Evolutionary conservation across 441 rosid species (phyloP).

Genomic region (Pelargonium citronellum): DNA sequence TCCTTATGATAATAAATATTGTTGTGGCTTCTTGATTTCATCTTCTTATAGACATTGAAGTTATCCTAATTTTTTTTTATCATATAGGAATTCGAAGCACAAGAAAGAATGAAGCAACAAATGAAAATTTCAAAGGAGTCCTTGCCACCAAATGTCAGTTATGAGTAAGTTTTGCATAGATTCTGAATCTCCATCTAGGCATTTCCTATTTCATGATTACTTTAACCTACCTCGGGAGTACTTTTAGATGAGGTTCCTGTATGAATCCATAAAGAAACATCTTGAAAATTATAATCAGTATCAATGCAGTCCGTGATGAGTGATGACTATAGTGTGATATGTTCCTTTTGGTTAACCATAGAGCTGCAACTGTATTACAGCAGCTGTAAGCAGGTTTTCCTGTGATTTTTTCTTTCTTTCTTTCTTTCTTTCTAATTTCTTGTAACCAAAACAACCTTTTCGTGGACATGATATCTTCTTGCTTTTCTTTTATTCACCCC

Average conservation of each 20-base stretch:
- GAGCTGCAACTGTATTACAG: too few relatives aligned
- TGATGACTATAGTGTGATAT: not conserved
- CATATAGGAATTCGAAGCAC: slow-evolving; percentile 67
- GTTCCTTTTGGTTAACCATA: too few relatives aligned
- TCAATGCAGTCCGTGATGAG: not conserved
- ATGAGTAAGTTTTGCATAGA: slow-evolving; percentile 45
- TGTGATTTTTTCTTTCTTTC: too few relatives aligned
- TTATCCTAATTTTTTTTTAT: slow-evolving; percentile 13
- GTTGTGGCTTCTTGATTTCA: not conserved
- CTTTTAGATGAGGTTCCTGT: slow-evolving; percentile 2
- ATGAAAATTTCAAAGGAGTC: slow-evolving; percentile 49
- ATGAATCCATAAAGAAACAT: not conserved
- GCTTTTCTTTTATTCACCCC: not conserved
- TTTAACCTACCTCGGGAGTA: not conserved
- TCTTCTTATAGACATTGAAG: slow-evolving; percentile 3
- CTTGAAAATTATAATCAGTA: not conserved
- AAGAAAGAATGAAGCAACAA: slow-evolving; percentile 67
- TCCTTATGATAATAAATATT: too few relatives aligned
- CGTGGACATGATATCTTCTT: not conserved
- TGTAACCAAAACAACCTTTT: slow-evolving; percentile 1
- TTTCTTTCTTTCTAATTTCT: not conserved
- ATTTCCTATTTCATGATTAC: not conserved
- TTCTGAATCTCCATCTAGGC: slow-evolving; percentile 1
- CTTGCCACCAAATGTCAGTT: slow-evolving; percentile 55
- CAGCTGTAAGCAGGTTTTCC: too few relatives aligned